Evolutionary conservation across 169 alveolate genomes (phyloP), one percentile per base, ranked within the genome.

Genomic region (Plasmodium relictum): DNA sequence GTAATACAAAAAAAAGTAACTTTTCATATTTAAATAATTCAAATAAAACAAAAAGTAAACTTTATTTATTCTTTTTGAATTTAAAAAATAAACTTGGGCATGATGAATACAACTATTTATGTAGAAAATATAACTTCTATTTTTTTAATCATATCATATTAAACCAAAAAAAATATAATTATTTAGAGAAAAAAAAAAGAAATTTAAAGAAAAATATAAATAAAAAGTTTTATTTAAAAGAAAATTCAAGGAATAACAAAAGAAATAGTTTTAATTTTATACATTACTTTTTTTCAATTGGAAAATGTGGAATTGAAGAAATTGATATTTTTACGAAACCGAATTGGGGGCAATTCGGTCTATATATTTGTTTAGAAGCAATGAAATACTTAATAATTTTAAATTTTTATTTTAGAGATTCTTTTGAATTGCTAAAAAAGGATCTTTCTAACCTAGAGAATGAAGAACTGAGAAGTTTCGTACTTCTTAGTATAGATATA

Each of bases 321-420:
- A 61, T 74, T 6, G 88, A 74, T 20, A 61, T 62, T 0, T 74
- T 31, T 16, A 31, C 58, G 1, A 74, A 74, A 20, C 88, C 88
- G 0, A 37, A 48, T 31, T 48, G 16, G 8, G 88, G 88, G 6
- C 74, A 61, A 37, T 74, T 31, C 37, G 59, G 16, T 31, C 26
- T 74, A 14, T 74, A 61, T 20, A 74, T 74, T 18, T 74, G 88
- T n/a, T n/a, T 74, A 37, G 88, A 74, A 65, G 88, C 68, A 18
- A 62, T 74, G 4, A 74, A 74, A 44, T 74, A 74, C 44, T 37
- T 48, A 18, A 22, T 74, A 5, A 22, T 74, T 6, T 16, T 74
- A 54, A 74, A 61, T 45, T 44, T 41, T 52, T 74, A 74, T 62
- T 74, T 74, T 74, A 68, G 39, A 20, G 16, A 59, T 24, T 26